These are phyloP conservation scores for Cladosporium halotolerans DNA, from an alignment of 2,329 filamentous ascomycete genomes.

Conservation along the genomic window DNA sequence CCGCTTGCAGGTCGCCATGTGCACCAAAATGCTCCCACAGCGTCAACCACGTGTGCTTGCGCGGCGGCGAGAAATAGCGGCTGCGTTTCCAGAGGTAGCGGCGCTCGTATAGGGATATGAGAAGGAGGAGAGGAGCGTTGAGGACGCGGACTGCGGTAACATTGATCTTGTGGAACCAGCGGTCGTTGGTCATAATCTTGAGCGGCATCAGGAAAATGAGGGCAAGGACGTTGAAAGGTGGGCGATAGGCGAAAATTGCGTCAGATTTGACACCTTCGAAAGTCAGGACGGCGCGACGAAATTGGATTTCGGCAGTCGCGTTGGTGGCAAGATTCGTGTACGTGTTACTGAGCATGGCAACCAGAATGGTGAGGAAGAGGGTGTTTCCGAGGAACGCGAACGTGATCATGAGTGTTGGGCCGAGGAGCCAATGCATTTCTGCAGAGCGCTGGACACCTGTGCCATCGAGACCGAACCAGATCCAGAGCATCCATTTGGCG, in stretches of 20 bases:
- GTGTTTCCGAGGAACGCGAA: constrained; percentile 85
- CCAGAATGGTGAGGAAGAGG: constrained; percentile 79
- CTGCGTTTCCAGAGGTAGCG: constrained; percentile 56
- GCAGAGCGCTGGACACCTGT: constrained; percentile 52
- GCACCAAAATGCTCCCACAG: constrained; percentile 66
- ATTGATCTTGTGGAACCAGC: constrained; percentile 89
- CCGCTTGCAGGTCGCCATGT: constrained; percentile 64
- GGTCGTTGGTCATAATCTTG: constrained; percentile 68
- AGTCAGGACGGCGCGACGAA: constrained; percentile 71
- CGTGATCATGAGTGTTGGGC: constrained; percentile 71
- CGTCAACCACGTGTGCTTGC: constrained; percentile 36
- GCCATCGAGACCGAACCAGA: constrained; percentile 81
- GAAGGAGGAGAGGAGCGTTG: constrained; percentile 67
- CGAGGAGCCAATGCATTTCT: constrained; percentile 73
- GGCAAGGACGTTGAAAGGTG: constrained; percentile 77
- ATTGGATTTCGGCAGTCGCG: constrained; percentile 76
- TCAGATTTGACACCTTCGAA: constrained; percentile 83
- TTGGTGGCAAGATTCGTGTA: constrained; percentile 73
- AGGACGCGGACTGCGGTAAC: constrained; percentile 67
- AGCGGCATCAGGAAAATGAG: constrained; percentile 68
- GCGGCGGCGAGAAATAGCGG: constrained; percentile 29
- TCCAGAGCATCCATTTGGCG: constrained; percentile 86
- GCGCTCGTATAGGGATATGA: constrained; percentile 66
- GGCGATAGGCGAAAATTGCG: constrained; percentile 74
- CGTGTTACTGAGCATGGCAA: constrained; percentile 80